A percentile compares a stretch with the other conserved stretches of the same genome.
Evolutionary conservation across 2,329 filamentous ascomycete species (phyloP).

Genomic region (Stagonosporopsis vannaccii): DNA sequence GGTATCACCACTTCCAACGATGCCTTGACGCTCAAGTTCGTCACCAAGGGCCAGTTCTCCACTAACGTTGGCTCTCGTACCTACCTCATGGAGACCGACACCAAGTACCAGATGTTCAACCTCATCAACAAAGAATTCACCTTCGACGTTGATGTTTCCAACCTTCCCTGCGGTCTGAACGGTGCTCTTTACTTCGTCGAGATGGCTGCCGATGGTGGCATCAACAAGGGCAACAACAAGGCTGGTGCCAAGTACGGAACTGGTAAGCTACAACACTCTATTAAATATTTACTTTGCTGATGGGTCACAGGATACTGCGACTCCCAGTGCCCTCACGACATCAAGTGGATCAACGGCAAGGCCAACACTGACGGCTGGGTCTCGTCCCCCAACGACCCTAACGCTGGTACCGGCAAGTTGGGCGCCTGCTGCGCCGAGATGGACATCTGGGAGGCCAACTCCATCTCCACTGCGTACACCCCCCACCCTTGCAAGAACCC

Average conservation of each 20-base stretch:
- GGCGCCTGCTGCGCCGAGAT: constrained; percentile 74
- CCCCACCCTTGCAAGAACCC: constrained; percentile 68
- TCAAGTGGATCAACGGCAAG: constrained; percentile 62
- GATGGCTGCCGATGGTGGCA: constrained; percentile 63
- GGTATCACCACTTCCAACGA: constrained; percentile 62
- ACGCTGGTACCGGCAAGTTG: constrained; percentile 60
- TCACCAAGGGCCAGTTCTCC: constrained; percentile 59
- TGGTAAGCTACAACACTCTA: constrained; percentile 50
- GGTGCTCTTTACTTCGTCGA: constrained; percentile 62
- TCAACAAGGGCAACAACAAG: constrained; percentile 58
- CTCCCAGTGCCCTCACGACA: constrained; percentile 52
- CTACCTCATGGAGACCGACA: constrained; percentile 52
- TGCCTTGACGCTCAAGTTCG: constrained; percentile 64
- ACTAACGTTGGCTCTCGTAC: constrained; percentile 53
- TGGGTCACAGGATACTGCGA: constrained; percentile 44
- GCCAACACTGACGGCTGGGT: constrained; percentile 65
- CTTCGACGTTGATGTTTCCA: constrained; percentile 60
- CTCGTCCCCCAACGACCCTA: constrained; percentile 61
- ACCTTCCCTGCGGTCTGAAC: constrained; percentile 73
- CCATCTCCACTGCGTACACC: constrained; percentile 68
- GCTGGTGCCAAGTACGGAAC: constrained; percentile 66
- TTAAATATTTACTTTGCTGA: constrained; percentile 16
- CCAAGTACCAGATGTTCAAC: constrained; percentile 54
- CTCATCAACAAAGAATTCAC: constrained; percentile 52
- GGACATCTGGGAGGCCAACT: constrained; percentile 76